Evolutionary conservation across 2,329 filamentous ascomycete species (phyloP).

Genomic region (Penicillium sp.): DNA sequence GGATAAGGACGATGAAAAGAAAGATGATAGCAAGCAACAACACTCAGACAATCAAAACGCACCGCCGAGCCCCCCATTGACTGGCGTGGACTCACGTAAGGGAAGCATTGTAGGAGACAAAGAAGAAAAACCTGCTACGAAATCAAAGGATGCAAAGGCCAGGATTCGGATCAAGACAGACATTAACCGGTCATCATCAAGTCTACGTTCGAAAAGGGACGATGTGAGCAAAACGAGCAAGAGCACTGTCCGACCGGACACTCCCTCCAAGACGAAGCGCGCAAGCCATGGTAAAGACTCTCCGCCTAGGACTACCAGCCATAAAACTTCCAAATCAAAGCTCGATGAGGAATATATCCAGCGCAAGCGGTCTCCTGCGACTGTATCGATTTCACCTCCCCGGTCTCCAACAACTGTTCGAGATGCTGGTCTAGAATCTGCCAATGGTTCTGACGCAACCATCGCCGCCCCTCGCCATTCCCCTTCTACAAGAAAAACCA

Average conservation of each 20-base stretch:
- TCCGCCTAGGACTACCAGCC: constrained; percentile 40
- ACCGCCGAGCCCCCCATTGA: constrained; percentile 55
- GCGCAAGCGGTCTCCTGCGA: constrained; percentile 39
- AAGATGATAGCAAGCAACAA: constrained; percentile 30
- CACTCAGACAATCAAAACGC: constrained; percentile 40
- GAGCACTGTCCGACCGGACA: constrained; percentile 39
- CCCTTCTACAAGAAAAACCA: constrained; percentile 34
- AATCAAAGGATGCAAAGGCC: constrained; percentile 39
- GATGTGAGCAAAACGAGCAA: constrained; percentile 43
- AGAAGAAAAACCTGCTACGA: constrained; percentile 40
- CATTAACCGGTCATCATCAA: constrained; percentile 48
- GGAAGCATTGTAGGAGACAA: constrained; percentile 39
- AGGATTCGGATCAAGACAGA: constrained; percentile 45
- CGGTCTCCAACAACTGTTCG: constrained; percentile 44
- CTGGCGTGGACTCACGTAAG: constrained; percentile 46
- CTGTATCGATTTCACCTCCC: constrained; percentile 38
- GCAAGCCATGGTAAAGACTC: constrained; percentile 40
- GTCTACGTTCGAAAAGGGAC: constrained; percentile 45
- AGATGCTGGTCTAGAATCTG: constrained; percentile 40
- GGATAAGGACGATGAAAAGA: constrained; percentile 44
- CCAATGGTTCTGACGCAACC: constrained; percentile 51
- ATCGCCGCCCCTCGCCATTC: constrained; percentile 51
- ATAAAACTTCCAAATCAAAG: constrained; percentile 42
- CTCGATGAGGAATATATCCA: constrained; percentile 36
- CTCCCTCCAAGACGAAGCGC: constrained; percentile 42